Percentiles rank a stretch among this genome's conserved stretches.
Conservation (phyloP, 1,284 basidiomycete genomes). For the Pascua sp. region DNA sequence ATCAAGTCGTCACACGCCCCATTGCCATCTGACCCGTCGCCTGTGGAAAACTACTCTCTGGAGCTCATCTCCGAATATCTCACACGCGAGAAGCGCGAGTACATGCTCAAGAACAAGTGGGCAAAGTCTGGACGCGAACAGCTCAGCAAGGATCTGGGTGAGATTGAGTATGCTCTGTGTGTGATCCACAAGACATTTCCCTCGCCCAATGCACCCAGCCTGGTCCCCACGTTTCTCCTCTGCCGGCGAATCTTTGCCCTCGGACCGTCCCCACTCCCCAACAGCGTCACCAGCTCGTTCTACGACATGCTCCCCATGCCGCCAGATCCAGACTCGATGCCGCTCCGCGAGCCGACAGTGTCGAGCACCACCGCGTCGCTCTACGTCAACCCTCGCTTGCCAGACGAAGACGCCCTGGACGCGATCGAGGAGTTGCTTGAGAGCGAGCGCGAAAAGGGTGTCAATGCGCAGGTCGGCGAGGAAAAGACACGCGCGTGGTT, state of each 20-base stretch:
- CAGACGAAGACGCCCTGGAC: conserved; percentile 31
- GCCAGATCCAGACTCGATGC: conserved; percentile 40
- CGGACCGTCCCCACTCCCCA: conserved; percentile 30
- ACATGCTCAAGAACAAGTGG: conserved; percentile 48
- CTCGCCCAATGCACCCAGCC: conserved; percentile 20
- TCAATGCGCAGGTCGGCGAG: conserved; percentile 35
- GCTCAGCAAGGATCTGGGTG: conserved; percentile 44
- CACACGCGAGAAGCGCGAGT: conserved; percentile 47
- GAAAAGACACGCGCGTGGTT: conserved; percentile 31
- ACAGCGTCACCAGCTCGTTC: conserved; percentile 25
- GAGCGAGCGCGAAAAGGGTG: conserved; percentile 43
- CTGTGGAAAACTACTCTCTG: conserved; percentile 37
- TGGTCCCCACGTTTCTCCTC: conserved; percentile 39
- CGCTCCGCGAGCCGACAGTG: conserved; percentile 41
- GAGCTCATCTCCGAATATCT: conserved; percentile 47
- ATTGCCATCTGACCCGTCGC: conserved; percentile 20
- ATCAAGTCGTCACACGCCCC: not conserved
- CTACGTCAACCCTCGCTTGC: conserved; percentile 46
- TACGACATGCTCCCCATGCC: conserved; percentile 38
- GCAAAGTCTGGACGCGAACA: conserved; percentile 43
- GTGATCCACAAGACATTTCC: conserved; percentile 21
- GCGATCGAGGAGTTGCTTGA: conserved; percentile 45
- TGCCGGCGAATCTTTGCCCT: conserved; percentile 38
- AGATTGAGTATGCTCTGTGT: conserved; percentile 43
- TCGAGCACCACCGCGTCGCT: conserved; percentile 44